Base-by-base conservation (phyloP, 2,329 filamentous ascomycete genomes). In the Aureobasidium zeae region DNA sequence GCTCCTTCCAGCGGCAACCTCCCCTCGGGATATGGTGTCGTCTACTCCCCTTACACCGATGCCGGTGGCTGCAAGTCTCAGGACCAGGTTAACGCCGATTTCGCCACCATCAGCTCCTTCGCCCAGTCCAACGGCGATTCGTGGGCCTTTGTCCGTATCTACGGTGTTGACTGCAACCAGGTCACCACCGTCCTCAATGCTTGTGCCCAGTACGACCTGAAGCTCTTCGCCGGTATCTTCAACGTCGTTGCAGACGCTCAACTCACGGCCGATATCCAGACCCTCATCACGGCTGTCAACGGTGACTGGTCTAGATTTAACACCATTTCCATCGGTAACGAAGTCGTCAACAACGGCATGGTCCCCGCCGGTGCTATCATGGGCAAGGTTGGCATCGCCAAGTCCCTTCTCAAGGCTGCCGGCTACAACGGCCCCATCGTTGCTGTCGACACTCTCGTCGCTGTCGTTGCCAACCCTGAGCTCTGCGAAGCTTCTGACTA, bases 111-210 rank as follows among this genome's bases (percentile, higher is more conserved):
- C 39, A 15, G 28, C 13, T 13, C 39, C 15, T 43, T 17, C 4
- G 39, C 30, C 12, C 10, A 33, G 20, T 26, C 16, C 39, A 67
- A 77, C 20, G 66, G 65, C 11, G 67, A 77, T 20, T 63, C 62
- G 6, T 87, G 82, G 62, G 69, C 70, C 13, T 62, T 79, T 25
- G 67, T 93, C 44, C 83, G 87, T 38, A 74, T 84, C 56, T 94
- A 94, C 57, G 86, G 86, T 41, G 77, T 78, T 46, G 84, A 87
- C 61, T 93, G 86, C 61, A 67, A 85, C 55, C 82, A 88, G 59
- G 73, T 86, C 28, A 60, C 70, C 2, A 75, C 70, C 11, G 74
- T 83, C 13, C 65, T 82, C 22, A 62, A 69, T 9, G 79, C 80
- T 7, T 81, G 79, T 26, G 76, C 76, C 53, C 62, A 70, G n/a